These are phyloP conservation scores for Pinus albicaulis DNA, from an alignment of 75 land plant species.

Conservation along the genomic window DNA sequence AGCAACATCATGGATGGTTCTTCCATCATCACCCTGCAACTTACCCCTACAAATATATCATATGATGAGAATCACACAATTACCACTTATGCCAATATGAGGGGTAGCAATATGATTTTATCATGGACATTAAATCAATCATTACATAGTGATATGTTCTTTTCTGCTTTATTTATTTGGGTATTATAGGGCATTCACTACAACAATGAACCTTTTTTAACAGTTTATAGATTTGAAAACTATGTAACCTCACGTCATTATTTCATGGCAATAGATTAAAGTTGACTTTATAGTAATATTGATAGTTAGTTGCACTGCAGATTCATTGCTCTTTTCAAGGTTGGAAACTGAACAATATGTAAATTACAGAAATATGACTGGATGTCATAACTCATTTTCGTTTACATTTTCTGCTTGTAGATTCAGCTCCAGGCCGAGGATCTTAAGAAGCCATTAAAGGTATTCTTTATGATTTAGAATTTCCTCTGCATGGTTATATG, in stretches of 20 bases:
- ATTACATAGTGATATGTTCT: not conserved
- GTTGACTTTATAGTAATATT: not conserved
- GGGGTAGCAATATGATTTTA: not conserved
- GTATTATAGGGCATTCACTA: not conserved
- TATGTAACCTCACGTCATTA: not conserved
- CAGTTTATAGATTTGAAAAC: not conserved
- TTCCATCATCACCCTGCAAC: too few species aligned
- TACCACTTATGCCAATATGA: too few species aligned
- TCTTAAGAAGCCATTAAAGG: conserved; percentile 31
- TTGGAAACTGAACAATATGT: not conserved
- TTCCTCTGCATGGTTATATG: not conserved
- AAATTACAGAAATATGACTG: not conserved
- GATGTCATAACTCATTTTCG: not conserved
- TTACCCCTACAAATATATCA: too few species aligned
- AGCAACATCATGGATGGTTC: too few species aligned
- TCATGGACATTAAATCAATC: not conserved
- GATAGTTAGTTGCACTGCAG: conserved; percentile 1
- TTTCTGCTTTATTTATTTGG: not conserved
- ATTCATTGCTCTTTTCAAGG: conserved; percentile 2
- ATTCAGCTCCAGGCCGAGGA: conserved; percentile 15
- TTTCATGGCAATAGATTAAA: not conserved
- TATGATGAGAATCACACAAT: too few species aligned
- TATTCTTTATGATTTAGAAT: conserved; percentile 1
- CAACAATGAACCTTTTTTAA: not conserved
- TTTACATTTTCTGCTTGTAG: conserved; percentile 7